phyloP scores from a whole-genome alignment of 305 asterid species.

The Fraxinus albicans region DNA sequence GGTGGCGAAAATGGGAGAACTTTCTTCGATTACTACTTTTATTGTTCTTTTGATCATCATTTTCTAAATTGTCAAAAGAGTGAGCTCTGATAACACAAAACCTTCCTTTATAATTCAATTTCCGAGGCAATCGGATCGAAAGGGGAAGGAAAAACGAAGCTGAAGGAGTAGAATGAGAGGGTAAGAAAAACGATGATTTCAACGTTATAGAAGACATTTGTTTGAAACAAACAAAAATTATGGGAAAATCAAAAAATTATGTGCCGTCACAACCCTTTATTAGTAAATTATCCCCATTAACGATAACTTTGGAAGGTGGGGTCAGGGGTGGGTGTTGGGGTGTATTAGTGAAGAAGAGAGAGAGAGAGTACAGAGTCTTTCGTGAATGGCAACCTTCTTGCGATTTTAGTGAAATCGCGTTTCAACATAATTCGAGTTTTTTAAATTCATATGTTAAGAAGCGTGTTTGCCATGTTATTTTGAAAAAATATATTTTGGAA shows the following conservation, averaged over 20 bases:
- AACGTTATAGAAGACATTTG: conserved; percentile 61
- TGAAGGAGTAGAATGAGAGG: conserved; percentile 32
- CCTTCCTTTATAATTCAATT: conserved; percentile 38
- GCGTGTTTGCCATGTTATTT: no score
- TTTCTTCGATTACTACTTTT: conserved; percentile 13
- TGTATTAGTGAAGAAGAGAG: neutral
- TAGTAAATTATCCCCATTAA: conserved; percentile 30
- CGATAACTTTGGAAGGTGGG: conserved; percentile 18
- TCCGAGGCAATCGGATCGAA: conserved; percentile 37
- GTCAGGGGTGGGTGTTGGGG: neutral
- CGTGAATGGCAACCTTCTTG: neutral
- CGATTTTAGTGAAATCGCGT: neutral
- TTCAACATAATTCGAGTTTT: no score
- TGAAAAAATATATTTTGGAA: no score
- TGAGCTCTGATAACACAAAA: conserved; percentile 51
- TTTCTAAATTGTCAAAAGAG: conserved; percentile 21
- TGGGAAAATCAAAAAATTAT: neutral
- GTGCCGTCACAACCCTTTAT: conserved; percentile 19
- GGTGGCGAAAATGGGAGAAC: no score
- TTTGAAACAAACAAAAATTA: neutral
- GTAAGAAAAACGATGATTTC: conserved; percentile 49
- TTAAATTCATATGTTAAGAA: no score
- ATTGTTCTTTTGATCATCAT: conserved; percentile 28
- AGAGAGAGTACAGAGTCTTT: neutral
- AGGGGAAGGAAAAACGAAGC: conserved; percentile 36